These are phyloP conservation scores for Corymbia citriodora DNA, from an alignment of 441 rosid genomes.

Conservation along the genomic window DNA sequence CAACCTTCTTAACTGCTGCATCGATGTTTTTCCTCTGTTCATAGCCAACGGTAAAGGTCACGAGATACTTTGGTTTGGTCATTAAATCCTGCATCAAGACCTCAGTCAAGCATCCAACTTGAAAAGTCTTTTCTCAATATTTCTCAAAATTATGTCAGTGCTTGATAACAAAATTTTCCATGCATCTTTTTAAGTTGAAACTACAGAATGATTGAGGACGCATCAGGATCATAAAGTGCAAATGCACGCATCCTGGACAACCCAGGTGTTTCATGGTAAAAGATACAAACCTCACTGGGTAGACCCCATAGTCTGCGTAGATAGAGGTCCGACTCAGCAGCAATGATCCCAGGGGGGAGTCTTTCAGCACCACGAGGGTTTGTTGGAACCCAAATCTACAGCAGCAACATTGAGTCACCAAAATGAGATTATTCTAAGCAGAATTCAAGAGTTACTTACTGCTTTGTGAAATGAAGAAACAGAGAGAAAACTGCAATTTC, in stretches of 20 bases:
- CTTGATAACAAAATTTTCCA: not conserved
- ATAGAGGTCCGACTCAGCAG: slow-evolving; percentile 70
- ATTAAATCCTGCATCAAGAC: slow-evolving; percentile 5
- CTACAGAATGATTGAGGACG: not conserved
- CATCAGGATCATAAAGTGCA: not conserved
- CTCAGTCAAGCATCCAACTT: not conserved
- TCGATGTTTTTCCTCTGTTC: slow-evolving; percentile 10
- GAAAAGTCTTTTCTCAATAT: not conserved
- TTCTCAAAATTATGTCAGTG: not conserved
- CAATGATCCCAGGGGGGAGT: slow-evolving; percentile 81
- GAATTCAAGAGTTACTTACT: not conserved
- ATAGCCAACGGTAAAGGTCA: slow-evolving; percentile 12
- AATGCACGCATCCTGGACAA: not conserved
- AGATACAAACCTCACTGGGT: slow-evolving; percentile 65
- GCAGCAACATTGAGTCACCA: slow-evolving; percentile 9
- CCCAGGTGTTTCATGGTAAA: not conserved
- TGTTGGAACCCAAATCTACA: slow-evolving; percentile 87
- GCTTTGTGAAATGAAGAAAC: not conserved
- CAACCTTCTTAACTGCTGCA: slow-evolving; percentile 13
- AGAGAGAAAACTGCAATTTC: not conserved
- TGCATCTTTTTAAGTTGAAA: not conserved
- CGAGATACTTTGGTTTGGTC: slow-evolving; percentile 6
- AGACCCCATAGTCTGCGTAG: slow-evolving; percentile 86
- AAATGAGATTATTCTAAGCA: not conserved
- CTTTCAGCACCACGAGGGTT: slow-evolving; percentile 97